These are phyloP conservation scores for Raphanus raphanistrum DNA, from an alignment of 345 rosid species.

Conservation along the genomic window DNA sequence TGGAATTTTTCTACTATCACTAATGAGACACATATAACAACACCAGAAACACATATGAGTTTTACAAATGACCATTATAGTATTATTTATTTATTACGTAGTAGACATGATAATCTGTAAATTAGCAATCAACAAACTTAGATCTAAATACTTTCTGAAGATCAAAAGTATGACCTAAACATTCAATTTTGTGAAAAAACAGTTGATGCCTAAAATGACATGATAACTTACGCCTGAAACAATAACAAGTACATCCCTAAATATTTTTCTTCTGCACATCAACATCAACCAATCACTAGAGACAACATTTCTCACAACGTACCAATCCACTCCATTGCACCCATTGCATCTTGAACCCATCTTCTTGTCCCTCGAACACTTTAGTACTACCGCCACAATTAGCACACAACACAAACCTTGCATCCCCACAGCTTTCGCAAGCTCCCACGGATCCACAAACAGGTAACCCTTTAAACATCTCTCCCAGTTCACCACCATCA, in stretches of 20 bases:
- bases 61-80: no score
- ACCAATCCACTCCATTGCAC: slow-evolving; percentile 87
- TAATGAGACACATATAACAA: no score
- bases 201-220: no score
- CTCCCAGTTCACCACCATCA: neutral
- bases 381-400: slow-evolving; percentile 78
- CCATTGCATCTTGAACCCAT: slow-evolving; percentile 55
- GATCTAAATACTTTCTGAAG: neutral
- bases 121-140: neutral
- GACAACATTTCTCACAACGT: slow-evolving; percentile 68
- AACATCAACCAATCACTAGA: slow-evolving; percentile 14
- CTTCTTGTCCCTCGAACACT: slow-evolving; percentile 52
- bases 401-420: slow-evolving; percentile 62
- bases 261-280: slow-evolving; percentile 19
- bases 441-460: no score
- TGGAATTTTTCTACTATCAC: neutral
- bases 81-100: no score
- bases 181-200: neutral
- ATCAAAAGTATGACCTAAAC: neutral
- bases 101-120: neutral
- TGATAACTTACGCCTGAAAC: no score
- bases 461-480: no score
- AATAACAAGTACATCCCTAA: neutral
- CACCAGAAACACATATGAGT: no score
- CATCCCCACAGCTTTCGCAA: no score